A percentile compares a stretch with the other conserved stretches of the same genome.
Conservation (phyloP, 306 rosid species). For the Vachellia pachyceras region DNA sequence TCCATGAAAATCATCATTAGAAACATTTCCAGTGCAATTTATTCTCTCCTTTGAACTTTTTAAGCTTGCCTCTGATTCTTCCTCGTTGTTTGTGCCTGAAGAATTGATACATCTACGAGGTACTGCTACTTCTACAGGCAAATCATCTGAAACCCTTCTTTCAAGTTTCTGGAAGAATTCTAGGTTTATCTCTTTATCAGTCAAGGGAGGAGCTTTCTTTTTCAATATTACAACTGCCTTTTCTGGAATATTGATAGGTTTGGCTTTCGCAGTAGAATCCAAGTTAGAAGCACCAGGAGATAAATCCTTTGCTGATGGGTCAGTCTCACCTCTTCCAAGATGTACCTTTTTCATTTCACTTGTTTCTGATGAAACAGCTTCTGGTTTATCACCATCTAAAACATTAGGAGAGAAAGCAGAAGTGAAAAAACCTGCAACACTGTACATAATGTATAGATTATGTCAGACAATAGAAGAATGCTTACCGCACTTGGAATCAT, state of each 20-base stretch:
- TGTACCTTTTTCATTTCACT: slow-evolving; percentile 51
- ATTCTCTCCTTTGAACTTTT: slow-evolving; percentile 59
- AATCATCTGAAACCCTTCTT: slow-evolving; percentile 81
- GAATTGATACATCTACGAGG: slow-evolving; percentile 73
- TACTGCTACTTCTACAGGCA: slow-evolving; percentile 92
- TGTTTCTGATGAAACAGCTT: slow-evolving; percentile 53
- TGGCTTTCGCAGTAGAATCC: slow-evolving; percentile 60
- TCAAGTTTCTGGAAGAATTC: slow-evolving; percentile 97
- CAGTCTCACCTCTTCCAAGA: slow-evolving; percentile 51
- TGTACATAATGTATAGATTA: slow-evolving; percentile 8
- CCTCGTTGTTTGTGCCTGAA: slow-evolving; percentile 70
- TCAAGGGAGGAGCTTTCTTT: slow-evolving; percentile 81
- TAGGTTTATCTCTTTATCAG: slow-evolving; percentile 84
- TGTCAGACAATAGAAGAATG: slow-evolving; percentile 36
- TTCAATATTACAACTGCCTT: slow-evolving; percentile 86
- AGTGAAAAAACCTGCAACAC: slow-evolving; percentile 36
- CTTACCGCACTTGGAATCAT: slow-evolving; percentile 65
- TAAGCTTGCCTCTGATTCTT: slow-evolving; percentile 56
- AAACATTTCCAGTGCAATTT: slow-evolving; percentile 52
- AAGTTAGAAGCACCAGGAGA: slow-evolving; percentile 59
- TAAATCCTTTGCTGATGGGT: slow-evolving; percentile 58
- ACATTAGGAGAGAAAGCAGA: slow-evolving; percentile 24
- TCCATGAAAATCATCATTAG: slow-evolving; percentile 58
- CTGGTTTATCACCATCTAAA: slow-evolving; percentile 60
- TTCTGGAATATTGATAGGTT: slow-evolving; percentile 65